A percentile compares a stretch with the other conserved stretches of the same genome.
Conservation (phyloP, 2,329 filamentous ascomycete species). For the Didymella arachidicola region DNA sequence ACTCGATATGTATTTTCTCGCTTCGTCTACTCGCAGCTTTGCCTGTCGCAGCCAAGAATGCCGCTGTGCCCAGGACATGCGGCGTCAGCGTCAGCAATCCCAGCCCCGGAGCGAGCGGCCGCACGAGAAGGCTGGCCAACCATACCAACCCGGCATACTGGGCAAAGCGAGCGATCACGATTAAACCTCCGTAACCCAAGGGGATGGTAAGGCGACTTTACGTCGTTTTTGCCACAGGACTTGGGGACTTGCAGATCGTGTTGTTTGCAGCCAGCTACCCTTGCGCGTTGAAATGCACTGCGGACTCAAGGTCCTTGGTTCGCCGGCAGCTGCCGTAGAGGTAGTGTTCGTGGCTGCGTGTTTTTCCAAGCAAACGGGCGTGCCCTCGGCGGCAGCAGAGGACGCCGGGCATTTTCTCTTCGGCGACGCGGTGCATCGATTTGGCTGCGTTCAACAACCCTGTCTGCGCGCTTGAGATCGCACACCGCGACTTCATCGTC, state of each 20-base stretch:
- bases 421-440: background rate
- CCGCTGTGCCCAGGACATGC: background rate
- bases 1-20: background rate
- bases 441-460: background rate
- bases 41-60: background rate
- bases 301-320: background rate
- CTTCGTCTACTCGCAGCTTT: background rate
- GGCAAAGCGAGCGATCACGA: conserved; percentile 16
- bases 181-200: conserved; percentile 12
- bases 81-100: background rate
- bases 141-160: conserved; percentile 8
- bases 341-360: background rate
- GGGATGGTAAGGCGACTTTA: conserved; percentile 6
- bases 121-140: background rate
- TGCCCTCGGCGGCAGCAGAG: background rate
- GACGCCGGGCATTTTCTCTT: background rate
- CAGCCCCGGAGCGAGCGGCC: background rate
- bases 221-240: background rate
- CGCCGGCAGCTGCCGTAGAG: background rate
- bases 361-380: background rate
- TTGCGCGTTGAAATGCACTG: background rate
- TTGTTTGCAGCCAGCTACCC: background rate
- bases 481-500: background rate
- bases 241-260: background rate
- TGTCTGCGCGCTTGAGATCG: background rate